Evolutionary conservation across 2,329 filamentous ascomycete species (phyloP).

Genomic region (Pseudophaeomoniella oleicola): DNA sequence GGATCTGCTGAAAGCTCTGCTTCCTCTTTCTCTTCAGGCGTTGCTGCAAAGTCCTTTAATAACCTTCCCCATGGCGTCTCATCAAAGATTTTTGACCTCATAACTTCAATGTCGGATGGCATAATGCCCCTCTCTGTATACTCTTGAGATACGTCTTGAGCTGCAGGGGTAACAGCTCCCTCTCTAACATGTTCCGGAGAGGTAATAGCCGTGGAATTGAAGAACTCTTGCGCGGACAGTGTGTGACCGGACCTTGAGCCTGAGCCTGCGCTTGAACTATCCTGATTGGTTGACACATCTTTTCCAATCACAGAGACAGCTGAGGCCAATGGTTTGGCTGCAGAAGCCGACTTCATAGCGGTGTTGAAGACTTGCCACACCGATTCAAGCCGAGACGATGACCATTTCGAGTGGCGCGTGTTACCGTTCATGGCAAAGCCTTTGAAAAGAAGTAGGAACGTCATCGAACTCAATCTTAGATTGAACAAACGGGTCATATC

Average conservation of each 20-base stretch:
- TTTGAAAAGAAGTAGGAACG: conserved; percentile 71
- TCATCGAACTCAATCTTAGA: conserved; percentile 56
- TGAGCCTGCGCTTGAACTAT: neutral
- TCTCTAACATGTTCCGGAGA: neutral
- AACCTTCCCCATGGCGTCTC: neutral
- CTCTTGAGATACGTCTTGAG: too few species aligned
- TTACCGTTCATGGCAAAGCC: conserved; percentile 66
- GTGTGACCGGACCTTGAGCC: neutral
- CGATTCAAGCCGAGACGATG: conserved; percentile 47
- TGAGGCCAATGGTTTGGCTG: neutral
- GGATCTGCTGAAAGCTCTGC: neutral
- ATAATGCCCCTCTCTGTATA: too few species aligned
- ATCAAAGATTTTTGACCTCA: neutral
- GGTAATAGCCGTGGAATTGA: neutral
- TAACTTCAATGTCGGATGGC: neutral
- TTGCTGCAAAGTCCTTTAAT: neutral
- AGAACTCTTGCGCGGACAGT: neutral
- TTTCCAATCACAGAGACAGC: neutral
- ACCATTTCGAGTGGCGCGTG: conserved; percentile 55
- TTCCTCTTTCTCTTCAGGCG: neutral
- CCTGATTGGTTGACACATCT: neutral
- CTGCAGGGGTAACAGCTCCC: neutral
- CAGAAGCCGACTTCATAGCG: conserved; percentile 18
- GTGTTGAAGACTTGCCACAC: conserved; percentile 52
- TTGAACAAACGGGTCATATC: conserved; percentile 60